Evolutionary conservation across 2,329 filamentous ascomycete genomes (phyloP).

Genomic region (Trichoderma endophyticum): DNA sequence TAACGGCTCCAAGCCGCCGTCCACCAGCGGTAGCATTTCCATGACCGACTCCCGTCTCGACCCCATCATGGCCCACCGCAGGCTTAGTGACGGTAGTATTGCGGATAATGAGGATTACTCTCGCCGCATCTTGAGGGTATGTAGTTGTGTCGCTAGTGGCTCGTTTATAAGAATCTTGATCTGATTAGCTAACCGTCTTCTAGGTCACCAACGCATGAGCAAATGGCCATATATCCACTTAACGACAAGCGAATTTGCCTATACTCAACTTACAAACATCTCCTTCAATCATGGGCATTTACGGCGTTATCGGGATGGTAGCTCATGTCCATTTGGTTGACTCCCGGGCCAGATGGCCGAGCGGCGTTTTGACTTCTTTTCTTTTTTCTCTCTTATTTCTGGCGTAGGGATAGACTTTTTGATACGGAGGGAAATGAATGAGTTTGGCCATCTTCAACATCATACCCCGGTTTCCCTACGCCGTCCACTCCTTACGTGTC

Average conservation of each 20-base stretch:
- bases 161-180: not conserved
- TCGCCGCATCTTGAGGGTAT: constrained; percentile 88
- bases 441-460: constrained; percentile 20
- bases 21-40: constrained; percentile 62
- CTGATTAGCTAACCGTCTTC: constrained; percentile 20
- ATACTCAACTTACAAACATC: constrained; percentile 21
- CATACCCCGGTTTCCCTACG: constrained; percentile 29
- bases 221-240: constrained; percentile 29
- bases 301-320: constrained; percentile 42
- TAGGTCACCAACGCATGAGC: constrained; percentile 60
- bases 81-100: constrained; percentile 92
- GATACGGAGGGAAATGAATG: constrained; percentile 20
- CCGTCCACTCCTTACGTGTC: constrained; percentile 41
- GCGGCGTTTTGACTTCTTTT: constrained; percentile 37
- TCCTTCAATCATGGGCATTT: constrained; percentile 35
- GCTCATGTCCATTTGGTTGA: constrained; percentile 37
- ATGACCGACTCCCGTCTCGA: constrained; percentile 83
- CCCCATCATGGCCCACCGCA: constrained; percentile 76
- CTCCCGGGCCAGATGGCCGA: constrained; percentile 32
- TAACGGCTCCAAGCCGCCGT: constrained; percentile 59
- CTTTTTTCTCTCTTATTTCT: constrained; percentile 25
- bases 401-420: constrained; percentile 38
- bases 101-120: constrained; percentile 97
- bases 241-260: constrained; percentile 21
- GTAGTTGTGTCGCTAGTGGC: constrained; percentile 29